Conservation (phyloP, 2,329 filamentous ascomycete genomes). For the Phoma sp. region DNA sequence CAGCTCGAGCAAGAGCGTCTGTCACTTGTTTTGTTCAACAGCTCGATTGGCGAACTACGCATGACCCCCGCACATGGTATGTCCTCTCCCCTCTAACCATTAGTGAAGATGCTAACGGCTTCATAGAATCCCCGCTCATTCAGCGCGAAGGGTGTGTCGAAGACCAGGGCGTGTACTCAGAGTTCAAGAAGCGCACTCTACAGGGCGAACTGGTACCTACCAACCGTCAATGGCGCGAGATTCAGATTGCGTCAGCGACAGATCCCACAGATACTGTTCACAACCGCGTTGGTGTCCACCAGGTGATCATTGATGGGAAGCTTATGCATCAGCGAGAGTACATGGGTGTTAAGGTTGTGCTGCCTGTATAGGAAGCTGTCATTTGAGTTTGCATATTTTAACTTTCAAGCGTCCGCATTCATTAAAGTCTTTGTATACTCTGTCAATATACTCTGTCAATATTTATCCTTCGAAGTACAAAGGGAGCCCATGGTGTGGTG, state of each 20-base stretch:
- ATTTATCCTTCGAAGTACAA: too few species aligned
- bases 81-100: background rate
- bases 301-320: constrained; percentile 30
- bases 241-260: constrained; percentile 31
- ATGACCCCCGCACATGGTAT: constrained; percentile 30
- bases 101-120: background rate
- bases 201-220: constrained; percentile 26
- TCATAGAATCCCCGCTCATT: constrained; percentile 29
- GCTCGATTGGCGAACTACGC: constrained; percentile 28
- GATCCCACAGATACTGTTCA: constrained; percentile 32
- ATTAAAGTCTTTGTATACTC: too few species aligned
- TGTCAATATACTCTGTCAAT: too few species aligned
- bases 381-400: too few species aligned
- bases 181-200: constrained; percentile 31
- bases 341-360: constrained; percentile 33
- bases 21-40: constrained; percentile 31
- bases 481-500: too few species aligned
- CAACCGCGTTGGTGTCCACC: constrained; percentile 34
- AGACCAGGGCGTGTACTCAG: constrained; percentile 30
- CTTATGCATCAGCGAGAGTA: constrained; percentile 34
- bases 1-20: constrained; percentile 48
- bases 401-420: too few species aligned
- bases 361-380: constrained; percentile 24
- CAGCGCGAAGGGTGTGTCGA: constrained; percentile 33
- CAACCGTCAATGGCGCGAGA: constrained; percentile 33